Base-by-base conservation (phyloP, 805 yeast species). In the Kodamaea hsintzibuensis region DNA sequence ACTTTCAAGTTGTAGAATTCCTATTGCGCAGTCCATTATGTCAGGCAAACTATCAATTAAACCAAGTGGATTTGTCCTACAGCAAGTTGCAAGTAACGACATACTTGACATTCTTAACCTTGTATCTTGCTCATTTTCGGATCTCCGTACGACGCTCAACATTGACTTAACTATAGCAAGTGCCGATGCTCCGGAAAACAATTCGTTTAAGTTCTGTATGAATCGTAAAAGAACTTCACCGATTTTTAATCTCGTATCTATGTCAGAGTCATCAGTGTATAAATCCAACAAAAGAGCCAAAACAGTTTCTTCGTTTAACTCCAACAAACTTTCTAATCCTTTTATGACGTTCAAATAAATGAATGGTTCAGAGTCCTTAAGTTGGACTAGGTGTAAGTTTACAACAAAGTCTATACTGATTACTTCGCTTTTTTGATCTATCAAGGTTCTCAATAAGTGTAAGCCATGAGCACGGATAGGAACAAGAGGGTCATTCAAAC, bases 401-500 rank as follows among this genome's bases (percentile, higher is more conserved):
- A 89, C 68, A 0, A 82, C 93, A 51, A 81, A 79, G 2, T 79
- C 82, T 8, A 81, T 48, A 0, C 79, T 63, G 12, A 89, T 65
- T 0, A 82, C 83, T 0, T 73, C 65, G n/a, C 89, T 82, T 37
- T 74, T 74, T 30, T 67, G 69, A 42, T 72, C 76, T 5, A 83
- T 75, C 43, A 91, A 72, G 53, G 79, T 77, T 27, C 90, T 74
- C 30, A 93, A 67, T 19, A 85, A 68, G 57, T 81, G 82, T 7
- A 95, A 70, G 0, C 98, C 98, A 67, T 89, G 91, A 0, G 96
- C 98, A 51, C 91, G 76, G 1, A 93, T 82, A 0, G 98, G 97
- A 2, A 89, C 85, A 43, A 88, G 70, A 0, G 92, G 88, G 68
- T 92, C 97, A 53, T 83, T 84, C 43, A 95, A 68, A 55, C 85